Conservation (phyloP, 2,329 filamentous ascomycete species). For the Pestalotiopsis sp. region DNA sequence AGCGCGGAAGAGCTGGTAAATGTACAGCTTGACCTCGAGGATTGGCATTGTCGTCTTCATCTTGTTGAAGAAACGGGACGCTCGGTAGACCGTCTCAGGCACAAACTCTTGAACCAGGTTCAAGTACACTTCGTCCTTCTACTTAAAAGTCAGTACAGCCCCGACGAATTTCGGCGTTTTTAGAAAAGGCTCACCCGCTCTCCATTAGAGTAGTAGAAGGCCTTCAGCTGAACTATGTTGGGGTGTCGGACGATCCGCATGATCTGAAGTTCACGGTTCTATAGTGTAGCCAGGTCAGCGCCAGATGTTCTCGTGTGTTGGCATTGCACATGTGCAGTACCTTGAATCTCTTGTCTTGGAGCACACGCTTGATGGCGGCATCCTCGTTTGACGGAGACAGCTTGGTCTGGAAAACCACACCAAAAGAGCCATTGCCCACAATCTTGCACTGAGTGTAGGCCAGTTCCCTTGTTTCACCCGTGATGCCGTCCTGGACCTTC, state of each 20-base stretch:
- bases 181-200: conserved; percentile 74
- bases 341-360: conserved; percentile 99
- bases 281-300: conserved; percentile 16
- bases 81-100: conserved; percentile 96
- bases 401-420: conserved; percentile 98
- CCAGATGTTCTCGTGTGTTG: neutral
- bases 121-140: conserved; percentile 98
- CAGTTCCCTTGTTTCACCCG: conserved; percentile 93
- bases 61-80: conserved; percentile 99
- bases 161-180: neutral
- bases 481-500: conserved; percentile 97
- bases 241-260: conserved; percentile 99
- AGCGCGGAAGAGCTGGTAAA: conserved; percentile 98
- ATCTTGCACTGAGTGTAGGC: conserved; percentile 99
- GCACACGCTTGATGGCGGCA: conserved; percentile 96
- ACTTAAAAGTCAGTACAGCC: conserved; percentile 19
- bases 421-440: conserved; percentile 97
- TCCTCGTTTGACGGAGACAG: conserved; percentile 97
- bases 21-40: conserved; percentile 98
- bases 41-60: conserved; percentile 99
- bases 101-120: conserved; percentile 98
- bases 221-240: conserved; percentile 98
- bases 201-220: conserved; percentile 99
- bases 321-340: conserved; percentile 48
- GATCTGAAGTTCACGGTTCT: conserved; percentile 99